Conservation (phyloP, 73 alveolate genomes). For the Breviolum minutum region DNA sequence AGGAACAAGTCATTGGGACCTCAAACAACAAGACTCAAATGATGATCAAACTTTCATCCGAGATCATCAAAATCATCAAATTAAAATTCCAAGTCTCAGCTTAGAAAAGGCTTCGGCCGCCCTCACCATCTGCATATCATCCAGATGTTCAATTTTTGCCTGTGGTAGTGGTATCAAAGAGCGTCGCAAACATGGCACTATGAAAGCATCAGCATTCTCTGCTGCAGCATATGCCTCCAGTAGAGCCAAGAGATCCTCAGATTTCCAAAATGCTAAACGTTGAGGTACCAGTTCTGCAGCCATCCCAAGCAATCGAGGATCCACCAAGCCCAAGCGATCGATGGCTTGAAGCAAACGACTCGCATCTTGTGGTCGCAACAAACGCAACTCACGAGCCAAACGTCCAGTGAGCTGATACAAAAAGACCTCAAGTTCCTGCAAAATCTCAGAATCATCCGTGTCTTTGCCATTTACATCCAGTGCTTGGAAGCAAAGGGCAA, state of each 20-base stretch:
- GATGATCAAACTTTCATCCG: too few species aligned
- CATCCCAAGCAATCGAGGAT: constrained; percentile 24
- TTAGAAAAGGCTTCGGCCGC: constrained; percentile 45
- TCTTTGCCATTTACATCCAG: neutral
- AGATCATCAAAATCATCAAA: neutral
- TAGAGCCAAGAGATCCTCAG: constrained; percentile 15
- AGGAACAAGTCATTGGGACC: too few species aligned
- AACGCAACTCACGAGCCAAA: constrained; percentile 59
- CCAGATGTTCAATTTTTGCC: neutral
- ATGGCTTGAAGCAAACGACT: constrained; percentile 65
- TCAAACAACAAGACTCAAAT: too few species aligned
- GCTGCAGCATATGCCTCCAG: constrained; percentile 71
- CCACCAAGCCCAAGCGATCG: constrained; percentile 68
- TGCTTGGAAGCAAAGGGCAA: constrained; percentile 35
- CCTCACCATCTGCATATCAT: constrained; percentile 38
- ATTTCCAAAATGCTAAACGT: neutral
- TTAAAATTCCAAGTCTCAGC: neutral
- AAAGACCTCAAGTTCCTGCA: constrained; percentile 21
- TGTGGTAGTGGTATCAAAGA: constrained; percentile 4
- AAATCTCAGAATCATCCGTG: neutral
- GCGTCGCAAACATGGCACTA: constrained; percentile 42
- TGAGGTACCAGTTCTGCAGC: constrained; percentile 56
- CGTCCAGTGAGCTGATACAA: constrained; percentile 34
- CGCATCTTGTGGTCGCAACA: constrained; percentile 69
- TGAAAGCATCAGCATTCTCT: constrained; percentile 34